Evolutionary conservation across 768 basidiomycete genomes (phyloP).

Genomic region (Russula foetens): DNA sequence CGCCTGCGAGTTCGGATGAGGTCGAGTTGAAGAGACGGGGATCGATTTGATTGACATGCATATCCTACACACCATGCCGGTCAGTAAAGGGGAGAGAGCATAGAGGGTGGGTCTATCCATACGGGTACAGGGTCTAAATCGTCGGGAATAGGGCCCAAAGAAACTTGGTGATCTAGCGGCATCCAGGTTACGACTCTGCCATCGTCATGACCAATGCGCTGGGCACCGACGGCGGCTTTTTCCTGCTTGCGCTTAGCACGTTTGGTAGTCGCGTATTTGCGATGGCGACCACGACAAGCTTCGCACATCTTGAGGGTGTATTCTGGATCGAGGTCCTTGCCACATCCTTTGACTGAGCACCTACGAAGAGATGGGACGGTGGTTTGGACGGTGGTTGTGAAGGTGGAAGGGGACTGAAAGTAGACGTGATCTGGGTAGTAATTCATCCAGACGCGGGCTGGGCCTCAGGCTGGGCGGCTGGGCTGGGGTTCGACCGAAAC

Average conservation of each 20-base stretch:
- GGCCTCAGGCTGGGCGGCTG: neutral
- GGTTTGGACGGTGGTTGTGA: neutral
- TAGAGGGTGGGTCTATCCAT: neutral
- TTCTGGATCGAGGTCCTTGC: conserved; percentile 25
- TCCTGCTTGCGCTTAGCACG: conserved; percentile 43
- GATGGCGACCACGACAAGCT: conserved; percentile 40
- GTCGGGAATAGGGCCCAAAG: conserved; percentile 3
- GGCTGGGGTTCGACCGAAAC: neutral
- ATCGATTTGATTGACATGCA: conserved; percentile 22
- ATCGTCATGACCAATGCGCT: conserved; percentile 8
- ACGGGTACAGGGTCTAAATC: conserved; percentile 9
- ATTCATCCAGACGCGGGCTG: conserved; percentile 19
- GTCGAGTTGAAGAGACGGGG: conserved; percentile 28
- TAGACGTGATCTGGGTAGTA: conserved; percentile 22
- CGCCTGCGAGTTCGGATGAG: conserved; percentile 42
- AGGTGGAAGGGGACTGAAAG: conserved; percentile 8
- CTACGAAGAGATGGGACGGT: neutral
- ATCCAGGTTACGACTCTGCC: conserved; percentile 25
- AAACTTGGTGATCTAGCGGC: conserved; percentile 20
- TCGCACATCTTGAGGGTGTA: conserved; percentile 45
- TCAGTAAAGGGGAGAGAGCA: neutral
- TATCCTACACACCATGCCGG: conserved; percentile 1
- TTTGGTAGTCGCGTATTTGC: conserved; percentile 44
- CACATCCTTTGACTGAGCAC: conserved; percentile 42
- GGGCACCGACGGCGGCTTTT: conserved; percentile 31